These are phyloP conservation scores for Candida sp. DNA, from an alignment of 1,139 yeast genomes.

Conservation along the genomic window DNA sequence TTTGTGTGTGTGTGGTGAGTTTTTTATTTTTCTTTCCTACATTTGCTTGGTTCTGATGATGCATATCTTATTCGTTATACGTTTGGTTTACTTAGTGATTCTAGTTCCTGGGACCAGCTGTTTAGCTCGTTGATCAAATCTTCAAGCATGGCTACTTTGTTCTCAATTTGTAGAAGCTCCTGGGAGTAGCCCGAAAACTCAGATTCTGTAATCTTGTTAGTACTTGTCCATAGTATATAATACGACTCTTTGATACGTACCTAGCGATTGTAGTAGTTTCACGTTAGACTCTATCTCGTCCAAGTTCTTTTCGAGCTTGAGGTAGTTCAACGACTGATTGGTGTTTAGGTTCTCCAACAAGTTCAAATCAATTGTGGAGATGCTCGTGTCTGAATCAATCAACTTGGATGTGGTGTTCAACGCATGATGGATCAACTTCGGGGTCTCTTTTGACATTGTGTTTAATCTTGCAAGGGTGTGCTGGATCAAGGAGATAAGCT, in stretches of 20 bases:
- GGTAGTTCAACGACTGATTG: conserved; percentile 58
- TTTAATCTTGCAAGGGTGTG: too few species aligned
- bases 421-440: conserved; percentile 32
- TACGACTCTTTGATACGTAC: conserved; percentile 32
- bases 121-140: conserved; percentile 58
- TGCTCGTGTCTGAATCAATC: conserved; percentile 59
- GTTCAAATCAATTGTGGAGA: conserved; percentile 54
- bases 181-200: conserved; percentile 32
- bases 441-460: conserved; percentile 36
- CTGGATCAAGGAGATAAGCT: too few species aligned
- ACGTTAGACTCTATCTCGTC: conserved; percentile 40
- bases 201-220: conserved; percentile 21
- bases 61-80: background rate
- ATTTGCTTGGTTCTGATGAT: background rate
- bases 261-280: conserved; percentile 26
- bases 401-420: conserved; percentile 30
- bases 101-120: conserved; percentile 60
- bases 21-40: background rate
- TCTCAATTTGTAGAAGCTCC: conserved; percentile 47
- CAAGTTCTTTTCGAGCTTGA: conserved; percentile 55
- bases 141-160: conserved; percentile 48
- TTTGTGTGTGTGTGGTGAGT: background rate
- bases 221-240: background rate
- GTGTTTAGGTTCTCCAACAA: conserved; percentile 60
- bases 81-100: conserved; percentile 1